Base-by-base conservation (phyloP, 2,329 filamentous ascomycete species). In the Cladosporium velox region DNA sequence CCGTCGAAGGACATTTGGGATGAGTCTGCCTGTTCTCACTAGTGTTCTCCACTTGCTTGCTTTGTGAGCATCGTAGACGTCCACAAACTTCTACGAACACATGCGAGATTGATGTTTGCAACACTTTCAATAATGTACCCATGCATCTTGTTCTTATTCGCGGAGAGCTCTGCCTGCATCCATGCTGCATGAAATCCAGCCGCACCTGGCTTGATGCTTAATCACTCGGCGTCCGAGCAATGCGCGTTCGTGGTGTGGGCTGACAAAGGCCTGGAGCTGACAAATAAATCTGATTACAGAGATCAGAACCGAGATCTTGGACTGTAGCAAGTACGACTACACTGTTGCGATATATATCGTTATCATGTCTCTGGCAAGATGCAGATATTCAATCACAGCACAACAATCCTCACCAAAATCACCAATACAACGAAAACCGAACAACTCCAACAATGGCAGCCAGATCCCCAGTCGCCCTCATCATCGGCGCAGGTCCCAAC, bases 401-500 rank as follows among this genome's bases (percentile, higher is more conserved):
- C 41, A 55, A 12, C 52, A 55, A 1, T 1, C 21, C 3, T 15
- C 5, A 28, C 6, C 3, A 0, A 32, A 3, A 34, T 3, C 15
- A 32, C 6, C 28, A 32, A 32, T 15, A 54, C n/a, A 28, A n/a
- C 51, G 34, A 11, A 21, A 10, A 21, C 14, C 41, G 21, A 5
- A 21, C n/a, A 11, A 6, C 2, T 21, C 3, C 6, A 14, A 7
- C 59, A 61, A 61, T 61, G 59, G 59, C 59, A 12, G 38, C 38
- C 24, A 61, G 24, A 28, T 49, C 26, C 4, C 59, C 59, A 44
- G 65, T 77, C 66, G 67, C 76, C 61, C 76, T 82, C 63, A 79
- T 83, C 66, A 76, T 83, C 44, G 81, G 81, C 49, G 75, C 79
- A 15, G 81, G 81, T 2, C 66, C 79, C 55, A 82, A 80, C 63